Evolutionary conservation across 208 protist genomes (phyloP).

Genomic region (Borovskyia barvae): DNA sequence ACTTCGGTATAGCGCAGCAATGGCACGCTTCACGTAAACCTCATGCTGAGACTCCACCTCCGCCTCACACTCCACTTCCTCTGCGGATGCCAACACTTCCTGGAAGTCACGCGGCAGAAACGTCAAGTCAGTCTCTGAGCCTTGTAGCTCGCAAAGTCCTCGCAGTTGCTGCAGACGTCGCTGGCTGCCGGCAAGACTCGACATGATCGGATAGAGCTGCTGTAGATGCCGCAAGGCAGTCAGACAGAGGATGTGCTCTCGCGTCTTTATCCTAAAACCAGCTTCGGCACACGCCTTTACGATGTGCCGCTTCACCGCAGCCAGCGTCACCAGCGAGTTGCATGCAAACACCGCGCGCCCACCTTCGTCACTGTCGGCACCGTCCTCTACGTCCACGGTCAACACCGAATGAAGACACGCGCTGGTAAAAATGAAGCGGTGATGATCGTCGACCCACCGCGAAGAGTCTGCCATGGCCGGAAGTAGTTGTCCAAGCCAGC

Average conservation of each 20-base stretch:
- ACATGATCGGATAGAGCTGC: slow-evolving; percentile 49
- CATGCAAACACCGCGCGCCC: slow-evolving; percentile 35
- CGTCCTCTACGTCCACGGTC: slow-evolving; percentile 32
- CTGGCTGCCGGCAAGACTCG: slow-evolving; percentile 27
- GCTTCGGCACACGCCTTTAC: slow-evolving; percentile 20
- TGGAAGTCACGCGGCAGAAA: slow-evolving; percentile 45
- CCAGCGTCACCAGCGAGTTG: slow-evolving; percentile 53
- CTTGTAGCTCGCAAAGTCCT: slow-evolving; percentile 67
- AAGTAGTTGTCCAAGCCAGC: slow-evolving; percentile 64
- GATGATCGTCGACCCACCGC: slow-evolving; percentile 23
- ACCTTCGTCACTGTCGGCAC: slow-evolving; percentile 14
- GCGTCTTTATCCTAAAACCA: slow-evolving; percentile 26
- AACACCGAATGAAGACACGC: slow-evolving; percentile 50
- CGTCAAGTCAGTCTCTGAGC: slow-evolving; percentile 34
- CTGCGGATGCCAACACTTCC: slow-evolving; percentile 40
- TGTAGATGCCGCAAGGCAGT: slow-evolving; percentile 38
- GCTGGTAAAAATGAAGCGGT: slow-evolving; percentile 50
- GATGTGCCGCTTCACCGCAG: slow-evolving; percentile 33
- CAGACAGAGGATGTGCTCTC: slow-evolving; percentile 41
- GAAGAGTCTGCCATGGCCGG: slow-evolving; percentile 49
- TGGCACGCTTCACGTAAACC: slow-evolving; percentile 43
- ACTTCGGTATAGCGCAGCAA: slow-evolving; percentile 49
- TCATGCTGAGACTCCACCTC: slow-evolving; percentile 32
- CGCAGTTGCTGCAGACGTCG: slow-evolving; percentile 43
- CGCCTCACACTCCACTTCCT: slow-evolving; percentile 39